Evolutionary conservation across 805 yeast genomes (phyloP).

Genomic region (Naumovozyma baii): DNA sequence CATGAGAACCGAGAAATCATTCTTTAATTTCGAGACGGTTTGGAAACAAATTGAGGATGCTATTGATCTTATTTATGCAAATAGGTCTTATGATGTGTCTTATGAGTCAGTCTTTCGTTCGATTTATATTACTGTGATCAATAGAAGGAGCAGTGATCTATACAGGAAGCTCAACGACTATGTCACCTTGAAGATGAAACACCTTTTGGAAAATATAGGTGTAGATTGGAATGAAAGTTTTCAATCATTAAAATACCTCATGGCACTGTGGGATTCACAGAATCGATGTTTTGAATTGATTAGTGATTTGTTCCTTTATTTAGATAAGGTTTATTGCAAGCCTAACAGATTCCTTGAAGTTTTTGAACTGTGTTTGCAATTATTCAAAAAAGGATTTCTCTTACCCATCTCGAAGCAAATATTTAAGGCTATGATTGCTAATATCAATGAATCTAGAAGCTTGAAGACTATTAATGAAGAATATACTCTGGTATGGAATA

Average conservation of each 20-base stretch:
- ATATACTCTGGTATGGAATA: constrained; percentile 8
- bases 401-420: constrained; percentile 40
- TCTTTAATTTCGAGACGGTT: constrained; percentile 49
- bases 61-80: constrained; percentile 57
- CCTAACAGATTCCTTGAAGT: constrained; percentile 54
- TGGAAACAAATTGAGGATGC: constrained; percentile 64
- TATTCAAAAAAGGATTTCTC: constrained; percentile 55
- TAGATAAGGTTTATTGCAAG: constrained; percentile 76
- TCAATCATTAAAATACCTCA: constrained; percentile 31
- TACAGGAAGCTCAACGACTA: constrained; percentile 9
- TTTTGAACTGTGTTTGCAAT: constrained; percentile 62
- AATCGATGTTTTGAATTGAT: constrained; percentile 64
- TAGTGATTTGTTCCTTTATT: constrained; percentile 75
- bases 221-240: constrained; percentile 13
- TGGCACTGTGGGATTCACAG: constrained; percentile 57
- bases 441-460: constrained; percentile 35
- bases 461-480: constrained; percentile 43
- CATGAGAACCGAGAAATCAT: constrained; percentile 30
- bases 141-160: constrained; percentile 11
- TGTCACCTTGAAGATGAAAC: constrained; percentile 8
- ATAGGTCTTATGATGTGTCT: constrained; percentile 63
- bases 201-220: constrained; percentile 1
- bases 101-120: constrained; percentile 76
- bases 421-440: constrained; percentile 36
- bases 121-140: constrained; percentile 64